Evolutionary conservation across 108 stramenopile species (phyloP).

Genomic region (Skeletonema potamos): DNA sequence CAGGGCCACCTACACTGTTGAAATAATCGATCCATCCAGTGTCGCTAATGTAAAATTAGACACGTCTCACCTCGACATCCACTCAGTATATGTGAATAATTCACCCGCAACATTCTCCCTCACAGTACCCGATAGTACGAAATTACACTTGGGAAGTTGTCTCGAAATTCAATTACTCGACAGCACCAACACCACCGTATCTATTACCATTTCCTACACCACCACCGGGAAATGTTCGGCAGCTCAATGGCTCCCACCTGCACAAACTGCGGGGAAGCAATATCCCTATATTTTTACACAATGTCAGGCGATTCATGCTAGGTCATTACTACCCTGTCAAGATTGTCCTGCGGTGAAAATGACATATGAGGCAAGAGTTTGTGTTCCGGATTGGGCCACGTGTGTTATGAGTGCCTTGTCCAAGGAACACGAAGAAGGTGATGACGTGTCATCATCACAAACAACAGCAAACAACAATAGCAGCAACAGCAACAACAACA

Average conservation of each 20-base stretch:
- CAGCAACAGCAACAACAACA: neutral
- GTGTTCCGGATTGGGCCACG: constrained; percentile 89
- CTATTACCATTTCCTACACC: constrained; percentile 72
- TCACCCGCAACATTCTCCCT: constrained; percentile 42
- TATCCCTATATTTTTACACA: constrained; percentile 97
- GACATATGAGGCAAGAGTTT: constrained; percentile 86
- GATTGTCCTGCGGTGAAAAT: constrained; percentile 88
- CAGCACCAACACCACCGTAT: neutral
- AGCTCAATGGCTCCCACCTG: constrained; percentile 92
- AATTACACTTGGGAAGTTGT: constrained; percentile 55
- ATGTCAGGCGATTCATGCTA: constrained; percentile 96
- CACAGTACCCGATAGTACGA: constrained; percentile 28
- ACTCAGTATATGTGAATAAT: constrained; percentile 43
- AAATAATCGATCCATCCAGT: neutral
- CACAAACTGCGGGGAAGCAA: constrained; percentile 90
- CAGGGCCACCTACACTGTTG: constrained; percentile 65
- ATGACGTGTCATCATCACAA: neutral
- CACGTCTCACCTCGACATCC: constrained; percentile 64
- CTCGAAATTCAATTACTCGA: constrained; percentile 51
- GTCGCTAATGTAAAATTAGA: constrained; percentile 45
- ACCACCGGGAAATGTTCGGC: constrained; percentile 79
- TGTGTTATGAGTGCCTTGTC: constrained; percentile 93
- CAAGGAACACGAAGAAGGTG: neutral
- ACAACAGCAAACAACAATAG: constrained; percentile 2
- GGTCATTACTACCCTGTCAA: constrained; percentile 94